These are phyloP conservation scores for Eucalyptus cladocalyx DNA, from an alignment of 345 rosid genomes.

Conservation along the genomic window DNA sequence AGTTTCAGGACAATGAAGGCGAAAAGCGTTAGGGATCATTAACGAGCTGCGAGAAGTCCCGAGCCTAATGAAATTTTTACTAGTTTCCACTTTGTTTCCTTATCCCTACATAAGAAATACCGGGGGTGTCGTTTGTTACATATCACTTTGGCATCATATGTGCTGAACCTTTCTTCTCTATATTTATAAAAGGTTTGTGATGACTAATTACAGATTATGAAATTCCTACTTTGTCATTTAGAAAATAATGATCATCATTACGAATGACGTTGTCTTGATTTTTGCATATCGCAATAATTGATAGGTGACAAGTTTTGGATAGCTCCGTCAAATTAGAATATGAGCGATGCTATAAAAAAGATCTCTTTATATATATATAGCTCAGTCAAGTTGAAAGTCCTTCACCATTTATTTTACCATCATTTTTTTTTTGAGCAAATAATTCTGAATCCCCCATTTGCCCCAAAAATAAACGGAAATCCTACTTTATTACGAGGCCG, in stretches of 20 bases:
- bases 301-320: not conserved
- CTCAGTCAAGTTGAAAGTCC: not conserved
- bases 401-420: not conserved
- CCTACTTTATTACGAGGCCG: not conserved
- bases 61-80: not conserved
- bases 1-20: not conserved
- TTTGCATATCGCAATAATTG: not conserved
- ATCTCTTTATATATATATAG: not conserved
- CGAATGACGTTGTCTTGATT: not conserved
- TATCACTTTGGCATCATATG: not conserved
- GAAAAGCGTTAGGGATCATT: not conserved
- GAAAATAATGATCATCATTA: not conserved
- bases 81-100: not conserved
- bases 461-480: not conserved
- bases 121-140: not conserved
- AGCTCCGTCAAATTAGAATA: fast-evolving
- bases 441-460: not conserved
- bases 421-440: not conserved
- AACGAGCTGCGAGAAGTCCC: not conserved
- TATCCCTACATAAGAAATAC: not conserved
- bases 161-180: not conserved
- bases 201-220: not conserved
- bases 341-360: not conserved
- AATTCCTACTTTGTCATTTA: not conserved
- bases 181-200: not conserved